A percentile compares a stretch with the other conserved stretches of the same genome.
Conservation (phyloP, 257 asterid species). For the Nicotiana paniculata region DNA sequence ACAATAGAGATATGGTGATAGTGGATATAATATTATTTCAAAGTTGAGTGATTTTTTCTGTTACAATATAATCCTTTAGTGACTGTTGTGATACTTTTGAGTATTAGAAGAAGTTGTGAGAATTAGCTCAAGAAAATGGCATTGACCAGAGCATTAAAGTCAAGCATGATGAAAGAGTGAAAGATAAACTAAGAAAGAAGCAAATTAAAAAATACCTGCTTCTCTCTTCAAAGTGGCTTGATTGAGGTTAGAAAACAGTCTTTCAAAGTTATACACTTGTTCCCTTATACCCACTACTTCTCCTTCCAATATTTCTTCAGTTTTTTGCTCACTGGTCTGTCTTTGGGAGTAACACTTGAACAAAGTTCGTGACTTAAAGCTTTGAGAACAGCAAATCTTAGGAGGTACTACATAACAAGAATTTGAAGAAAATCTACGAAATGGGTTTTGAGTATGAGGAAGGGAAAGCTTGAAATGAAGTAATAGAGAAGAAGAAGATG, state of each 20-base stretch:
- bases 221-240: slow-evolving; percentile 74
- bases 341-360: slow-evolving; percentile 45
- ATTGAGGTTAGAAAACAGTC: slow-evolving; percentile 84
- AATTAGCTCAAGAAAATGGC: not conserved
- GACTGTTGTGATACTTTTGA: not conserved
- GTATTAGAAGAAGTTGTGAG: not conserved
- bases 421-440: slow-evolving; percentile 1
- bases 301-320: slow-evolving; percentile 21
- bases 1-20: no score
- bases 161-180: not conserved
- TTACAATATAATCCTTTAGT: no score
- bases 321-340: slow-evolving; percentile 25
- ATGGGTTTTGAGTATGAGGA: slow-evolving; percentile 3
- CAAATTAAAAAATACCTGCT: slow-evolving; percentile 42
- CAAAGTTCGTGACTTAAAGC: slow-evolving; percentile 14
- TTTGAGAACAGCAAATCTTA: not conserved
- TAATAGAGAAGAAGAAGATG: slow-evolving; percentile 29
- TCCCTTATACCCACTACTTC: slow-evolving; percentile 14
- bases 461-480: slow-evolving; percentile 17
- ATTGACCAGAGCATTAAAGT: not conserved
- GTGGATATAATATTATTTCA: no score
- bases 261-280: slow-evolving; percentile 44
- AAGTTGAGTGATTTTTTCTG: no score
- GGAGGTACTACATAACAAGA: not conserved
- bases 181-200: no score